Evolutionary conservation across 345 rosid species (phyloP).

Genomic region (Leavenworthia alabamica): DNA sequence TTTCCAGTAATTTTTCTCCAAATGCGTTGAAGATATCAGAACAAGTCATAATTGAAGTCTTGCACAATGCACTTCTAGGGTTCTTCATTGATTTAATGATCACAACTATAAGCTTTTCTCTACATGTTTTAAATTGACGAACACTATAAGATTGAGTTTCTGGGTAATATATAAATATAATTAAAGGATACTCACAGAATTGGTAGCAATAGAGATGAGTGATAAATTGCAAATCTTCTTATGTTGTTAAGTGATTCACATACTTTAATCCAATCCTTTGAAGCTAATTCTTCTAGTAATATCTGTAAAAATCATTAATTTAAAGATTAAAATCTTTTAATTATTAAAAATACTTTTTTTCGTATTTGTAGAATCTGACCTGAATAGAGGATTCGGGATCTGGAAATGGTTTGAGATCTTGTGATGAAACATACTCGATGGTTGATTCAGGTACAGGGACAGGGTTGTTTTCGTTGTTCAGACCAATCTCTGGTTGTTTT

Average conservation of each 20-base stretch:
- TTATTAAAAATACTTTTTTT: no score
- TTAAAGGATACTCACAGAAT: slow-evolving; percentile 36
- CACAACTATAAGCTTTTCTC: slow-evolving; percentile 66
- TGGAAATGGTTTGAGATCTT: slow-evolving; percentile 42
- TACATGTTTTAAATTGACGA: slow-evolving; percentile 13
- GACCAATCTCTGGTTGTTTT: slow-evolving; percentile 31
- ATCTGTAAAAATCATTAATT: slow-evolving; percentile 29
- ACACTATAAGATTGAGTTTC: background rate
- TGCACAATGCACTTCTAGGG: slow-evolving; percentile 88
- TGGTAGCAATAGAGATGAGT: slow-evolving; percentile 59
- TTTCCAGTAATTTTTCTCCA: slow-evolving; percentile 53
- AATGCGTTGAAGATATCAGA: slow-evolving; percentile 64
- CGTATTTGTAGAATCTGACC: slow-evolving; percentile 39
- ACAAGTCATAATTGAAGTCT: slow-evolving; percentile 87
- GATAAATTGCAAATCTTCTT: slow-evolving; percentile 58
- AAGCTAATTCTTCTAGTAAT: slow-evolving; percentile 55
- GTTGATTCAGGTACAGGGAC: slow-evolving; percentile 36
- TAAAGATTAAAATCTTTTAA: no score
- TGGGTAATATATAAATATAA: background rate
- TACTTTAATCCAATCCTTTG: slow-evolving; percentile 67
- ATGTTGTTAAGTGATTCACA: slow-evolving; percentile 61
- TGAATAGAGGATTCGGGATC: slow-evolving; percentile 49
- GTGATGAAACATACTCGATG: slow-evolving; percentile 63
- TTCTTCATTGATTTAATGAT: slow-evolving; percentile 80
- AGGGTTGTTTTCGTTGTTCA: slow-evolving; percentile 58